These are phyloP conservation scores for Chrysanthemum lavandulifolium DNA, from an alignment of 129 eudicot genomes.

Conservation along the genomic window DNA sequence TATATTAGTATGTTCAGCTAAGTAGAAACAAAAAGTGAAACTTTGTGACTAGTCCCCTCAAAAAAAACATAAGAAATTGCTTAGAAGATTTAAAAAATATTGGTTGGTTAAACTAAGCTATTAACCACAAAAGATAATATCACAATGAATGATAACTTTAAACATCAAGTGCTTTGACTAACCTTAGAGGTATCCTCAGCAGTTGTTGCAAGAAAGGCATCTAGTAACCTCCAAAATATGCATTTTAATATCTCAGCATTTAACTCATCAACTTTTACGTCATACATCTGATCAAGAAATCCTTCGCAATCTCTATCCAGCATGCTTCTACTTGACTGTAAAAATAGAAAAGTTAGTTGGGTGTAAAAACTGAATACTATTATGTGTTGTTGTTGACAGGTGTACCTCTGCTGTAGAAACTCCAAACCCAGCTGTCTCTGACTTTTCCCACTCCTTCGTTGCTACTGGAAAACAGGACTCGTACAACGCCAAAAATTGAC, in stretches of 20 bases:
- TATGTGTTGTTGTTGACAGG: constrained; percentile 5
- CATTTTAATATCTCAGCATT: constrained; percentile 57
- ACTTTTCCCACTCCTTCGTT: constrained; percentile 52
- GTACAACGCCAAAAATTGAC: constrained; percentile 41
- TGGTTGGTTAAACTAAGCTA: too few species aligned
- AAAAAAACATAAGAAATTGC: too few species aligned
- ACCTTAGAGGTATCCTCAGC: constrained; percentile 49
- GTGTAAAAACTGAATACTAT: constrained; percentile 4
- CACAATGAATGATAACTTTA: not conserved
- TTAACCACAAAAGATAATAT: not conserved
- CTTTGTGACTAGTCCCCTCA: too few species aligned
- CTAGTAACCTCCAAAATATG: constrained; percentile 63
- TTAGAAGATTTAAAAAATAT: too few species aligned
- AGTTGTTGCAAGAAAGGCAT: constrained; percentile 47
- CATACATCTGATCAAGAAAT: constrained; percentile 50
- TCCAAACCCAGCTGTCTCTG: constrained; percentile 41
- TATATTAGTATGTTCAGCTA: too few species aligned
- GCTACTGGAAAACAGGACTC: constrained; percentile 52
- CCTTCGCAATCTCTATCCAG: constrained; percentile 53
- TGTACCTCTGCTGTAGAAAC: constrained; percentile 52
- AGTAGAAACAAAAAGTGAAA: too few species aligned
- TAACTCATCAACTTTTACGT: constrained; percentile 43
- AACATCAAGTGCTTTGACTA: constrained; percentile 16
- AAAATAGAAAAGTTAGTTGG: constrained; percentile 10
- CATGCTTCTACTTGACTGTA: constrained; percentile 43